These are phyloP conservation scores for Rosa hybrid DNA, from an alignment of 331 rosid genomes.

Conservation along the genomic window DNA sequence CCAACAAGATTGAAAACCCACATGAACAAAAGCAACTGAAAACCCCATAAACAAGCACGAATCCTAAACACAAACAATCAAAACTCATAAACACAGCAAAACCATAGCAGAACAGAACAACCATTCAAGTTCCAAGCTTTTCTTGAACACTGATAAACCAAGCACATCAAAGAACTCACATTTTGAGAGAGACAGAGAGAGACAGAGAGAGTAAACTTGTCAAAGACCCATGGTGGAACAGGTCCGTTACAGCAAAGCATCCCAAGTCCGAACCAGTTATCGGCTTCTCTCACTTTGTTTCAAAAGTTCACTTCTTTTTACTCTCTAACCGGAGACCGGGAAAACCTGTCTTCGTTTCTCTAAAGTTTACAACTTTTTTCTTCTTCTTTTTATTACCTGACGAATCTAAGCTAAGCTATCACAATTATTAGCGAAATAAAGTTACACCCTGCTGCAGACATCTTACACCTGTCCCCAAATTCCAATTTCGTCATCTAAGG, in stretches of 20 bases:
- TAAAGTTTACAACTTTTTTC: neutral
- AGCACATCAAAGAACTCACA: constrained; percentile 17
- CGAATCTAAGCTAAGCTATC: neutral
- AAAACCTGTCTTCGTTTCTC: neutral
- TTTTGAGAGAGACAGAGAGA: constrained; percentile 6
- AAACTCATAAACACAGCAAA: constrained; percentile 9
- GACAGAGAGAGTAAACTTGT: constrained; percentile 18
- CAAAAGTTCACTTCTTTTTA: constrained; percentile 5
- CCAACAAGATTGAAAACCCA: constrained; percentile 3
- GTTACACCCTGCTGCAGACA: neutral
- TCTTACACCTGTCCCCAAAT: neutral
- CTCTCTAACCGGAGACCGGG: constrained; percentile 30
- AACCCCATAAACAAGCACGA: neutral
- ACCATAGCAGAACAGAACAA: constrained; percentile 3
- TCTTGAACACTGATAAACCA: neutral
- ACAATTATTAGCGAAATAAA: neutral
- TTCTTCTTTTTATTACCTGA: neutral
- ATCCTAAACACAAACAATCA: constrained; percentile 18
- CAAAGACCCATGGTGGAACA: constrained; percentile 12
- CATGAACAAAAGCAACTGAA: neutral
- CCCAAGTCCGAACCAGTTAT: constrained; percentile 22
- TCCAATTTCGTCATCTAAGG: constrained; percentile 8
- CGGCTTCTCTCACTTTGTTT: constrained; percentile 27
- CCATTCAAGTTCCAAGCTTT: constrained; percentile 11
- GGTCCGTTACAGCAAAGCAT: constrained; percentile 23